Evolutionary conservation across 1,139 yeast genomes (phyloP).

Genomic region (Suhomyces kunorum): DNA sequence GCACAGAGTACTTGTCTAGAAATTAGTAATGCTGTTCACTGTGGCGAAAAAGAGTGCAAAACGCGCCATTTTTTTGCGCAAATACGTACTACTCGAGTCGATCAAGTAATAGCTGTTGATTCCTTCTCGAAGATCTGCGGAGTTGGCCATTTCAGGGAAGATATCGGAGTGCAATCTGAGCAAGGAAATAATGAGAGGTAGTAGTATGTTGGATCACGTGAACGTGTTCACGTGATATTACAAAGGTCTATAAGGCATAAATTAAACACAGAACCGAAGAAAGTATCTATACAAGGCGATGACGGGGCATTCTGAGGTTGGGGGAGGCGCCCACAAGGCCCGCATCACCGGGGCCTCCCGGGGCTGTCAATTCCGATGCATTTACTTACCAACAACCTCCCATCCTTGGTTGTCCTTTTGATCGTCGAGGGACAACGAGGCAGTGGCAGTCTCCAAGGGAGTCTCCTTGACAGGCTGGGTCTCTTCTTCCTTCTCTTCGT

Average conservation of each 20-base stretch:
- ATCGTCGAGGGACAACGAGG: slow-evolving; percentile 40
- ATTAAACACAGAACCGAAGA: slow-evolving; percentile 16
- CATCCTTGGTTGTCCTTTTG: slow-evolving; percentile 53
- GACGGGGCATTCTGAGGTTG: background rate
- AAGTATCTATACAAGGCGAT: slow-evolving; percentile 13
- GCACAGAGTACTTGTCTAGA: slow-evolving; percentile 37
- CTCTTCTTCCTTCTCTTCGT: slow-evolving; percentile 52
- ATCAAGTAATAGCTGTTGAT: slow-evolving; percentile 26
- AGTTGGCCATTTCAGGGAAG: slow-evolving; percentile 10
- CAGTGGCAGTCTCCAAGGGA: slow-evolving; percentile 46
- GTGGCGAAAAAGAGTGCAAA: background rate
- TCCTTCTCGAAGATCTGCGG: slow-evolving; percentile 16
- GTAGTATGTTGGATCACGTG: background rate
- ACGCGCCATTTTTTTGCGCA: too few species aligned
- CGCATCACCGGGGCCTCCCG: too few species aligned
- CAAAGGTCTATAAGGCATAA: slow-evolving; percentile 7
- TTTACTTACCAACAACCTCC: slow-evolving; percentile 60
- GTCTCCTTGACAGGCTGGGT: slow-evolving; percentile 21
- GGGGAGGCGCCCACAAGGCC: slow-evolving; percentile 6
- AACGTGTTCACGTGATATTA: background rate
- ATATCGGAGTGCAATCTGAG: background rate
- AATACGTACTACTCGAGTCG: slow-evolving; percentile 25
- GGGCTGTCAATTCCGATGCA: slow-evolving; percentile 5
- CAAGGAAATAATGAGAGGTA: background rate
- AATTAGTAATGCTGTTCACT: slow-evolving; percentile 17